phyloP scores from a whole-genome alignment of 495 filamentous ascomycete genomes.

The Aspergillus heteromorphus region DNA sequence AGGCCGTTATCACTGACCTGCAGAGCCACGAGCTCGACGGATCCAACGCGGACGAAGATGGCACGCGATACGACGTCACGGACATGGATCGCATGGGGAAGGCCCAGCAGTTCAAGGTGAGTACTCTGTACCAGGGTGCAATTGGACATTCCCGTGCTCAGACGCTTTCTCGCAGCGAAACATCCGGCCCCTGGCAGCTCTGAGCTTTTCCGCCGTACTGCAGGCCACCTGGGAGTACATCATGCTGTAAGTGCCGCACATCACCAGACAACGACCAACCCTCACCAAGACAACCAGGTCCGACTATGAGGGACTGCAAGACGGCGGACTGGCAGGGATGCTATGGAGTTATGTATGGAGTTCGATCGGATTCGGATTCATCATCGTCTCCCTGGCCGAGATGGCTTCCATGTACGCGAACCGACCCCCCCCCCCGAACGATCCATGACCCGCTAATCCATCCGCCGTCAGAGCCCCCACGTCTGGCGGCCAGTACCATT shows the following conservation, averaged over 20 bases:
- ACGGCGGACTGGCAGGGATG: conserved; percentile 15
- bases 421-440: background rate
- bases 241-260: conserved; percentile 17
- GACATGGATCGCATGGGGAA: conserved; percentile 40
- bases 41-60: background rate
- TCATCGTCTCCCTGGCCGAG: conserved; percentile 23
- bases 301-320: conserved; percentile 9
- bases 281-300: background rate
- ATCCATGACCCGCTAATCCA: background rate
- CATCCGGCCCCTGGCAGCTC: conserved; percentile 41
- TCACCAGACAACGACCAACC: background rate
- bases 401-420: conserved; percentile 30
- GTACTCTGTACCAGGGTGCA: background rate
- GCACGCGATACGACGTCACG: conserved; percentile 20
- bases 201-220: conserved; percentile 43
- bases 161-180: conserved; percentile 28
- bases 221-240: conserved; percentile 47
- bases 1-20: background rate
- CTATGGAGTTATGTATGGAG: conserved; percentile 17
- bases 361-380: conserved; percentile 14
- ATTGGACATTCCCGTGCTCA: conserved; percentile 3
- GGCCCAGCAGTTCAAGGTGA: conserved; percentile 34
- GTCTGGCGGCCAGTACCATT: conserved; percentile 37
- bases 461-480: conserved; percentile 32
- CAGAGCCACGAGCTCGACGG: conserved; percentile 2